Base-by-base conservation (phyloP, 1,139 yeast genomes). In the Saccharomyces pastorianus region DNA sequence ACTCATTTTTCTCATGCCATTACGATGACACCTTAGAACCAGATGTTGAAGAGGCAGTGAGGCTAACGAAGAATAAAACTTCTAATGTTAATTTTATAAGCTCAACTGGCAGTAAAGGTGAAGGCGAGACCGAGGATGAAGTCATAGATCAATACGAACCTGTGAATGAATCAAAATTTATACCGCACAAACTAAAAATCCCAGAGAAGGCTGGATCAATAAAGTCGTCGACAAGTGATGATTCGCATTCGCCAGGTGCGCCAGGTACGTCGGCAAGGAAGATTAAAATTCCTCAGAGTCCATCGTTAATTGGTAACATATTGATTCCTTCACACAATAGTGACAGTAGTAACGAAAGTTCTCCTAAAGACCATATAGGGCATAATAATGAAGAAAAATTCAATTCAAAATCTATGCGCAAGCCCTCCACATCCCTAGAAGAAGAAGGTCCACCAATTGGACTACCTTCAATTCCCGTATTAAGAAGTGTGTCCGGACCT, bases 41-140 rank as follows among this genome's bases (percentile, higher is more conserved):
- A 8, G 56, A 55, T 23, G 57, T 63, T 20, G 61, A 60, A 47
- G 56, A 61, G 48, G 66, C 66, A 6, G 61, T 59, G 1, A 47
- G 56, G 38, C 50, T 62, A 2, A 59, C 59, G 52, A 46, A 44
- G 38, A 34, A 50, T 8, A 42, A 26, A 14, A 47, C 8, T 14
- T 23, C 57, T 13, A 38, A 48, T 28, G 47, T 48, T 34, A 48
- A 49, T 38, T 23, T 48, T 26, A 23, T 48, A 46, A 20, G 25
- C 46, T 3, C 48, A 53, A 13, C 50, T 26, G 9, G 49, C 47
- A 17, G 47, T 0, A 6, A 44, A 44, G 29, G 20, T 17, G 23
- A 14, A 14, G 32, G n/a, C 13, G 32, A 11, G 32, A 9, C 6
- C n/a, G n/a, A 29, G 13, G n/a, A 38, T 34, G 23, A 14, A 34